Percentiles rank a stretch among this genome's conserved stretches.
Conservation (phyloP, 306 rosid genomes). For the Cyclanthera cordifolia region DNA sequence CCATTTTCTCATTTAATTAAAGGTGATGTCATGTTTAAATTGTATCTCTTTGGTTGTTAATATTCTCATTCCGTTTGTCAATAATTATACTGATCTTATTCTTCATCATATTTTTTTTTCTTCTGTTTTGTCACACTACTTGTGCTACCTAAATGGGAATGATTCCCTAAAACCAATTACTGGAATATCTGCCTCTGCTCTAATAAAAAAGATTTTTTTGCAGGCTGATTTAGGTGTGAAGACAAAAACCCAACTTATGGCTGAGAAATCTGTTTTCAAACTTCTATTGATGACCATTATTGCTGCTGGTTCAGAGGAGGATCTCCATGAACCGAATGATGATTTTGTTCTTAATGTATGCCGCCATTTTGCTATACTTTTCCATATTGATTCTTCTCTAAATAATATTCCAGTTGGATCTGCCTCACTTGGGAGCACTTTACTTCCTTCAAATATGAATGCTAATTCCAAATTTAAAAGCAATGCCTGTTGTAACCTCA, state of each 20-base stretch:
- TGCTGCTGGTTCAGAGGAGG: conserved; percentile 84
- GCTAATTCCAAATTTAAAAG: conserved; percentile 49
- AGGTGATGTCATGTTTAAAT: not conserved
- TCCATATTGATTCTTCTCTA: conserved; percentile 61
- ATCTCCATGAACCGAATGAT: conserved; percentile 65
- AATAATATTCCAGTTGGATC: conserved; percentile 28
- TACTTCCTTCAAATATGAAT: conserved; percentile 43
- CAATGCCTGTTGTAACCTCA: conserved; percentile 58
- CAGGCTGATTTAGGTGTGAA: conserved; percentile 98
- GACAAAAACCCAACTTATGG: conserved; percentile 98
- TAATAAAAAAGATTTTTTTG: conserved; percentile 21
- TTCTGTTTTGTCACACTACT: not conserved
- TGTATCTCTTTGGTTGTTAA: not conserved
- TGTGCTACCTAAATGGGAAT: not conserved
- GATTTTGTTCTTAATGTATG: conserved; percentile 80
- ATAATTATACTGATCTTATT: not conserved
- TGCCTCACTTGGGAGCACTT: conserved; percentile 48
- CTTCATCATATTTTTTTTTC: not conserved
- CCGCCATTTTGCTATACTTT: conserved; percentile 92
- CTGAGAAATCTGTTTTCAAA: conserved; percentile 95
- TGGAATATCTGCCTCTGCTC: conserved; percentile 16
- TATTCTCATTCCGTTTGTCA: not conserved
- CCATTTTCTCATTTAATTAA: not conserved
- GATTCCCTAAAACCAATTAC: not conserved
- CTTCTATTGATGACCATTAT: conserved; percentile 75